These are phyloP conservation scores for Giardia muris DNA, from an alignment of 208 protist species.

Conservation along the genomic window DNA sequence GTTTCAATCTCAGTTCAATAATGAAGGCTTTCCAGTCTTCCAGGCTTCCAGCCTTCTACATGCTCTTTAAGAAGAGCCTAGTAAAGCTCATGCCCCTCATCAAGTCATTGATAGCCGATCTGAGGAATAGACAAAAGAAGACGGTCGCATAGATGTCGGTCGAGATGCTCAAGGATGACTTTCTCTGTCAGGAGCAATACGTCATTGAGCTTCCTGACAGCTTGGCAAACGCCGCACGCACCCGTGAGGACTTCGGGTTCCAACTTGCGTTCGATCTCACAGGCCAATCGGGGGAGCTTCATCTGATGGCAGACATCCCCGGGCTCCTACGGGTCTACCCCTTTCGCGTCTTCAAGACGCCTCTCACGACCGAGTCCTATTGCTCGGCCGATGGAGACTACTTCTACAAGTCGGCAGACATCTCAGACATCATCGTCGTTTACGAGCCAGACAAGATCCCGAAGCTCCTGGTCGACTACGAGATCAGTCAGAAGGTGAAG, in stretches of 20 bases:
- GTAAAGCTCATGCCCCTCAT: too few species aligned
- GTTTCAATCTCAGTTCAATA: too few species aligned
- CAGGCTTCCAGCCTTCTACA: too few species aligned
- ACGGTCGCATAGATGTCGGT: neutral
- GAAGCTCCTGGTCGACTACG: constrained; percentile 3
- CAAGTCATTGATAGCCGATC: too few species aligned
- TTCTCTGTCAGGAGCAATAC: constrained; percentile 17
- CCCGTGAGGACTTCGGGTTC: neutral
- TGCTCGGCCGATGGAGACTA: neutral
- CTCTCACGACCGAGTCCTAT: neutral
- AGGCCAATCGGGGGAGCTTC: neutral
- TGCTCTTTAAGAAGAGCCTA: too few species aligned
- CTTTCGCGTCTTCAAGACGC: neutral
- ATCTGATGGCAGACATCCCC: neutral
- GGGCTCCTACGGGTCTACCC: neutral
- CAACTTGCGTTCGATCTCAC: neutral
- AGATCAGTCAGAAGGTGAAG: neutral
- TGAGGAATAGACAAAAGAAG: neutral
- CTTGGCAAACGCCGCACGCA: neutral
- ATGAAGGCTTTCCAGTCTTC: too few species aligned
- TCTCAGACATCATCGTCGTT: constrained; percentile 18
- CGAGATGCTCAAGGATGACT: constrained; percentile 2
- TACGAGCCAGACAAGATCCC: constrained; percentile 8
- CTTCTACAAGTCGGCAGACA: constrained; percentile 21
- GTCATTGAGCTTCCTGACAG: neutral